A percentile compares a stretch with the other conserved stretches of the same genome.
Conservation (phyloP, 768 basidiomycete species). For the Agrocybe praecox region DNA sequence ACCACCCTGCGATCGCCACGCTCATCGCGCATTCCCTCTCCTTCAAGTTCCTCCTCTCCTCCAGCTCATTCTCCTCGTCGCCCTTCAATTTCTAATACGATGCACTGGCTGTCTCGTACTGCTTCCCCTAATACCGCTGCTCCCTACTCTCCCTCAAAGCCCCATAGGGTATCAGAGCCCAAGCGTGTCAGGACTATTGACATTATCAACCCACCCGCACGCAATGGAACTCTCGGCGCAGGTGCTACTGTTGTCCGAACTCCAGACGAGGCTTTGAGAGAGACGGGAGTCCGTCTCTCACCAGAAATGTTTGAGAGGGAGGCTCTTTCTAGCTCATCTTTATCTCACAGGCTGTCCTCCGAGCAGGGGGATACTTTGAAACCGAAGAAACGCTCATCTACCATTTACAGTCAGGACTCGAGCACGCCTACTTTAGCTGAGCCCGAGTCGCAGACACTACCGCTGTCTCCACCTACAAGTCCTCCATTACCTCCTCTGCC, state of each 20-base stretch:
- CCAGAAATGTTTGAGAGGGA: constrained; percentile 18
- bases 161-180: constrained; percentile 43
- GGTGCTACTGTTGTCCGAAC: constrained; percentile 80
- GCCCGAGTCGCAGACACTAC: constrained; percentile 15
- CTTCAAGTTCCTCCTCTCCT: constrained; percentile 15
- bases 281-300: constrained; percentile 45
- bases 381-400: constrained; percentile 11
- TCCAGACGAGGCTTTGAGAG: constrained; percentile 74
- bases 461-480: constrained; percentile 39
- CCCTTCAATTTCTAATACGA: constrained; percentile 45
- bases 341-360: constrained; percentile 2
- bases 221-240: constrained; percentile 59
- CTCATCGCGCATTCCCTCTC: constrained; percentile 24
- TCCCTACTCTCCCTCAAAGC: constrained; percentile 34
- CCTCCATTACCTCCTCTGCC: constrained; percentile 63
- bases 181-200: constrained; percentile 44
- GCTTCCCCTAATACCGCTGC: constrained; percentile 20
- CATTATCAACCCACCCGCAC: constrained; percentile 32
- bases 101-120: constrained; percentile 54
- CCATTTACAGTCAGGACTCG: background rate
- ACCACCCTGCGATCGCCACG: constrained; percentile 30
- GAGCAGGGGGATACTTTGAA: constrained; percentile 15
- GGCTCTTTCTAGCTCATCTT: background rate
- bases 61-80: constrained; percentile 24
- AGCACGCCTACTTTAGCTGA: background rate